phyloP scores from a whole-genome alignment of 2,329 filamentous ascomycete genomes.

The Neofusicoccum cordaticola region DNA sequence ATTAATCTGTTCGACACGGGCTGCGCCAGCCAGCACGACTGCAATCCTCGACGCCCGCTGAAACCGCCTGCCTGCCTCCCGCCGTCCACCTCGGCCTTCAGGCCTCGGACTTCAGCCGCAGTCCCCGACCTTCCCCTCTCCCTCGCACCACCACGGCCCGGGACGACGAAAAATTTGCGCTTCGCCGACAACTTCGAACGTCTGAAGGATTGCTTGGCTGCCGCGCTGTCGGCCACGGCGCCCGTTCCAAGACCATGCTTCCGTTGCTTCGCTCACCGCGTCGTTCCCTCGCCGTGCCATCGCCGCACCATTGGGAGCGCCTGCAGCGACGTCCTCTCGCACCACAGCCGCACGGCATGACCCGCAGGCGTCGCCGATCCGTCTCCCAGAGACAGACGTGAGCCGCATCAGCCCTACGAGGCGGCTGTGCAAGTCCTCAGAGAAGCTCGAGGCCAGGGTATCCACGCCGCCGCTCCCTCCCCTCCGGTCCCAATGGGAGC shows the following conservation, averaged over 20 bases:
- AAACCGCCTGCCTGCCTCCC: too few relatives aligned
- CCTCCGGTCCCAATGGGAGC: not conserved
- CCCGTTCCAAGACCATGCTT: not conserved
- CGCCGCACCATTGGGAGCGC: not conserved
- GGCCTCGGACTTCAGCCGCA: not conserved
- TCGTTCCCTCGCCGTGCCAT: not conserved
- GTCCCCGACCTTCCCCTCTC: not conserved
- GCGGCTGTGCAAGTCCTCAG: not conserved
- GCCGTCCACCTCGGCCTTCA: not conserved
- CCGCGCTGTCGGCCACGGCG: not conserved
- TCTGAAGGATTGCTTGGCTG: not conserved
- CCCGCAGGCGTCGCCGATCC: too few relatives aligned
- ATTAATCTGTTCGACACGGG: too few relatives aligned
- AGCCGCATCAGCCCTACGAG: slow-evolving; percentile 4
- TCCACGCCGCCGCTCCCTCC: not conserved
- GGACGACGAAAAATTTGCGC: not conserved
- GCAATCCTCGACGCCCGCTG: not conserved
- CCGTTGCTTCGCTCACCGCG: not conserved
- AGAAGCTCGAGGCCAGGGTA: too few relatives aligned
- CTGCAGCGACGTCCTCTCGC: too few relatives aligned
- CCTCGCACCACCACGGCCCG: not conserved
- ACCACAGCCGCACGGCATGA: too few relatives aligned
- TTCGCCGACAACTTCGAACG: not conserved
- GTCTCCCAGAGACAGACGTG: not conserved
- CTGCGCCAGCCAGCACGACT: too few relatives aligned